Evolutionary conservation across 2,329 filamentous ascomycete genomes (phyloP).

Genomic region (Leptographium wingfieldii): DNA sequence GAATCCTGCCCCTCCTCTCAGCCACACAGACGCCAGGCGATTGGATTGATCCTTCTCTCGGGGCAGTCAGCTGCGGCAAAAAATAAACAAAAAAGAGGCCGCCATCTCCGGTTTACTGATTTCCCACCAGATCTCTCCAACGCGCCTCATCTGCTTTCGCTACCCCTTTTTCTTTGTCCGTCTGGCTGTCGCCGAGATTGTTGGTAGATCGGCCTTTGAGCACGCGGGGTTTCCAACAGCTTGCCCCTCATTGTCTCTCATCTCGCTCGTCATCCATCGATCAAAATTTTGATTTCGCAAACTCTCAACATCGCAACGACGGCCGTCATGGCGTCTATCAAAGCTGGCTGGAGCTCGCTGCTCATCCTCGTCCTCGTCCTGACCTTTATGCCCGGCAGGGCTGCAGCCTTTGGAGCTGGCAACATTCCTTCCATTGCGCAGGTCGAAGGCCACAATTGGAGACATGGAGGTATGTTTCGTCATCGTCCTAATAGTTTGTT

Average conservation of each 20-base stretch:
- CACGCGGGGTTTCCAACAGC: not conserved
- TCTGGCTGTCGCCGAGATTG: not conserved
- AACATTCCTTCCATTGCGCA: constrained; percentile 56
- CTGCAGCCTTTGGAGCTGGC: constrained; percentile 53
- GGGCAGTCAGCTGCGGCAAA: not conserved
- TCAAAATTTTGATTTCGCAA: not conserved
- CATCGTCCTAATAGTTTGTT: not conserved
- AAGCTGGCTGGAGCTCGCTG: constrained; percentile 34
- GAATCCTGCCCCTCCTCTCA: not conserved
- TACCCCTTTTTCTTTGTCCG: not conserved
- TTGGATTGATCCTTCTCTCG: not conserved
- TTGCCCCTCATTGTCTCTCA: not conserved
- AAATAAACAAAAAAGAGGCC: not conserved
- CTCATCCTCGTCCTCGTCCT: constrained; percentile 42
- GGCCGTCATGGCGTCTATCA: constrained; percentile 32
- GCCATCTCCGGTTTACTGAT: not conserved
- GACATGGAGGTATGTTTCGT: constrained; percentile 43
- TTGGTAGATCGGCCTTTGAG: not conserved
- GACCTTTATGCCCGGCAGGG: constrained; percentile 42
- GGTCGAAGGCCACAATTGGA: constrained; percentile 57
- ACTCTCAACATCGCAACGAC: not conserved
- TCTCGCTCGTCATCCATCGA: not conserved
- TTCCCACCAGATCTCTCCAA: not conserved
- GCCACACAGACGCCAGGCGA: not conserved
- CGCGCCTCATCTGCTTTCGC: not conserved